These are phyloP conservation scores for Deuterostichococcus epilithicus DNA, from an alignment of 139 green algal species.

Conservation along the genomic window DNA sequence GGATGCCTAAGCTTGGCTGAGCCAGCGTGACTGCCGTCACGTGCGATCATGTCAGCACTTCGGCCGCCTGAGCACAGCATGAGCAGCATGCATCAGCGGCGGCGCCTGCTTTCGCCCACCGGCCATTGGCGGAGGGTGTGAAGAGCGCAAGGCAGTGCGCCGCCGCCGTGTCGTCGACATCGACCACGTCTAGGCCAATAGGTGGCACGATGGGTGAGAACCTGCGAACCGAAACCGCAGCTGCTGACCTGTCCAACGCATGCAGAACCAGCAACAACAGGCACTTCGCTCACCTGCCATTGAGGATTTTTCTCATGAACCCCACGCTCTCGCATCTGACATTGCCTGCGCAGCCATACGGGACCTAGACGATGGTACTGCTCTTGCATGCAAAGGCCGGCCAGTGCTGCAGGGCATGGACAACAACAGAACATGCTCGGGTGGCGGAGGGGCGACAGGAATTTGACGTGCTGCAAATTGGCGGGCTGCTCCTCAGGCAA, in stretches of 20 bases:
- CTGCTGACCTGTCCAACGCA: no score
- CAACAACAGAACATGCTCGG: background rate
- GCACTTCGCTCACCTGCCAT: background rate
- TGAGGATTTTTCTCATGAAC: slow-evolving; percentile 29
- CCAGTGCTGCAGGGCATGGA: background rate
- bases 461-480: no score
- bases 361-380: no score
- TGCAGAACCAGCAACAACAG: background rate
- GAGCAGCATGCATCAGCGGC: no score
- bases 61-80: no score
- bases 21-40: background rate
- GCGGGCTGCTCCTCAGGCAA: no score
- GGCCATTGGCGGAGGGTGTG: slow-evolving; percentile 26
- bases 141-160: slow-evolving; percentile 50
- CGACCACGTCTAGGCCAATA: slow-evolving; percentile 26
- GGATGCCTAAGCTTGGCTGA: background rate
- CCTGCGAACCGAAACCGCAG: no score
- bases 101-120: no score
- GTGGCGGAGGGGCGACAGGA: background rate
- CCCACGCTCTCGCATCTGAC: slow-evolving; percentile 30
- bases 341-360: slow-evolving; percentile 1
- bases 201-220: slow-evolving; percentile 10
- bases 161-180: slow-evolving; percentile 51
- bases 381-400: background rate
- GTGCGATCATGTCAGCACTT: no score